These are phyloP conservation scores for Avicennia marina DNA, from an alignment of 257 asterid genomes.

Conservation along the genomic window DNA sequence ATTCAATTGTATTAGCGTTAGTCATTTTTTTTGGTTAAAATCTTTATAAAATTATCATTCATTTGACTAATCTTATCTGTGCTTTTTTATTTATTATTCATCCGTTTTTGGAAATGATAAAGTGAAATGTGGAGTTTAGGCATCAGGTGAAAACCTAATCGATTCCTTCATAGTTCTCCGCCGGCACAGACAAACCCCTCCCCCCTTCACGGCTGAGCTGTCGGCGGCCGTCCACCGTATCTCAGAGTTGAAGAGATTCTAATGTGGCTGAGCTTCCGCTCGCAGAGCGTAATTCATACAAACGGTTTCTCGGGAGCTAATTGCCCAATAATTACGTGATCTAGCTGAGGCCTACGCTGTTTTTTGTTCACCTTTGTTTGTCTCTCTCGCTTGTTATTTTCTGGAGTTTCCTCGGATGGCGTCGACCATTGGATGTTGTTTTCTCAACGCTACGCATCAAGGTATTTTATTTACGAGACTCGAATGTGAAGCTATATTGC, in stretches of 20 bases:
- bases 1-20: too few relatives aligned
- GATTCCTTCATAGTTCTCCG: slow-evolving; percentile 15
- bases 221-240: not conserved
- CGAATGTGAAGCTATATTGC: too few relatives aligned
- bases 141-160: slow-evolving; percentile 18
- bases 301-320: slow-evolving; percentile 2
- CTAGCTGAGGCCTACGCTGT: not conserved
- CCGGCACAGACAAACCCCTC: slow-evolving; percentile 22
- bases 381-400: not conserved
- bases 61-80: too few relatives aligned
- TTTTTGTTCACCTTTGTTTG: not conserved
- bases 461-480: slow-evolving; percentile 18
- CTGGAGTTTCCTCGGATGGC: slow-evolving; percentile 29
- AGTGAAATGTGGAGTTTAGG: too few relatives aligned
- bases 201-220: slow-evolving; percentile 3
- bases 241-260: not conserved
- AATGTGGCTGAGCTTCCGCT: slow-evolving; percentile 17
- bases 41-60: too few relatives aligned
- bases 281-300: not conserved
- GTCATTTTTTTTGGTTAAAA: too few relatives aligned
- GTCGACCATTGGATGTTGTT: slow-evolving; percentile 32
- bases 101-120: too few relatives aligned
- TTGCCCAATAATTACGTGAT: slow-evolving; percentile 18
- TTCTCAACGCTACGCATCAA: slow-evolving; percentile 31
- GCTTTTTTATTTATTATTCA: too few relatives aligned